phyloP scores from a whole-genome alignment of 495 filamentous ascomycete genomes.

The Stereocaulon alpinum region DNA sequence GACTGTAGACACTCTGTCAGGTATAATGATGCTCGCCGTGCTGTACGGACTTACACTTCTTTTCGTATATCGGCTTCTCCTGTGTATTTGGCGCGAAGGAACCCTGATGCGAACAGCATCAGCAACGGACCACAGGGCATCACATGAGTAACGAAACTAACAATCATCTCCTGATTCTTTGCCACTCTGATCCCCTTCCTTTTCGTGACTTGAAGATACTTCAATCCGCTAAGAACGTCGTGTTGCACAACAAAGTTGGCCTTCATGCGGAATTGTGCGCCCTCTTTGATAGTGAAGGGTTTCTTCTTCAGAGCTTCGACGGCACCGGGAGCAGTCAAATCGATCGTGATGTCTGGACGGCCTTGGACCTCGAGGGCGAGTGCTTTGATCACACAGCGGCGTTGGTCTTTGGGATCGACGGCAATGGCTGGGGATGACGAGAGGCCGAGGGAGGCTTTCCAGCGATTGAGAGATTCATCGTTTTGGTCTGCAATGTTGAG shows the following conservation, averaged over 20 bases:
- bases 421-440: slow-evolving; percentile 44
- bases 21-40: neutral
- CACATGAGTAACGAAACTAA: slow-evolving; percentile 33
- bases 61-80: slow-evolving; percentile 71
- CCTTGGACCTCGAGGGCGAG: slow-evolving; percentile 74
- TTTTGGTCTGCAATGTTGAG: slow-evolving; percentile 39
- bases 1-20: slow-evolving; percentile 43
- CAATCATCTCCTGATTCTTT: slow-evolving; percentile 96
- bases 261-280: slow-evolving; percentile 82
- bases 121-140: neutral
- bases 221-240: slow-evolving; percentile 84
- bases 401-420: slow-evolving; percentile 43
- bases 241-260: slow-evolving; percentile 90
- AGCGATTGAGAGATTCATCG: slow-evolving; percentile 90
- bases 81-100: slow-evolving; percentile 85
- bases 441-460: slow-evolving; percentile 92
- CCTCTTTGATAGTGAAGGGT: slow-evolving; percentile 97
- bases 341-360: slow-evolving; percentile 73
- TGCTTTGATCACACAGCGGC: slow-evolving; percentile 66
- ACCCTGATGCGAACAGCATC: slow-evolving; percentile 38
- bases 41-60: slow-evolving; percentile 61
- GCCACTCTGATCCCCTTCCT: slow-evolving; percentile 70
- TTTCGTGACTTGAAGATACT: slow-evolving; percentile 90
- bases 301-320: slow-evolving; percentile 65
- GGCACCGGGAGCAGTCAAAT: slow-evolving; percentile 53